Conservation (phyloP, 2,329 filamentous ascomycete genomes). For the Neospermospora avenae region DNA sequence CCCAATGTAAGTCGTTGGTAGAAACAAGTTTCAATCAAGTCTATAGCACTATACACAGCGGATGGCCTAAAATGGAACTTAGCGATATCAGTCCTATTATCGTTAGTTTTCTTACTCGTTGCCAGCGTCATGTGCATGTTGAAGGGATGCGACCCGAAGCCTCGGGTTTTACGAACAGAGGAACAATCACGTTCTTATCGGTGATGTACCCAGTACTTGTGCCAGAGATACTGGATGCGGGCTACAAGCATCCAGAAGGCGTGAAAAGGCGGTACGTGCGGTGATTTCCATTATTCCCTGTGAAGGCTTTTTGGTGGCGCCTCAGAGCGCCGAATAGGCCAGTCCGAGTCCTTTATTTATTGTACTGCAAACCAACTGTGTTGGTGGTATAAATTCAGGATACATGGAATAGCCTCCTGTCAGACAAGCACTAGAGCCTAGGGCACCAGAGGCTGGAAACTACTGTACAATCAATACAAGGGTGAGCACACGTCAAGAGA, state of each 20-base stretch:
- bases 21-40: too few relatives aligned
- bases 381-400: not conserved
- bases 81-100: too few relatives aligned
- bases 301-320: not conserved
- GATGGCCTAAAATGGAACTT: too few relatives aligned
- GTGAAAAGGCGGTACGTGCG: not conserved
- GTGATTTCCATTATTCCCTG: not conserved
- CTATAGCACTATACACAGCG: too few relatives aligned
- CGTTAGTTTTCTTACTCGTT: too few relatives aligned
- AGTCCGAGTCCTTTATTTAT: not conserved
- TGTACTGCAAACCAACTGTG: not conserved
- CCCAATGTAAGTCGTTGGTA: too few relatives aligned
- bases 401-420: not conserved
- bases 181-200: too few relatives aligned
- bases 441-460: too few relatives aligned
- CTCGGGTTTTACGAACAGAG: not conserved
- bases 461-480: not conserved
- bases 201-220: not conserved
- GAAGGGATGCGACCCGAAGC: not conserved
- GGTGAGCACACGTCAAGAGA: not conserved
- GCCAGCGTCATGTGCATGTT: too few relatives aligned
- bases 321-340: not conserved
- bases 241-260: not conserved
- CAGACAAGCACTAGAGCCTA: not conserved
- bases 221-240: not conserved